phyloP scores from a whole-genome alignment of 2,329 filamentous ascomycete genomes.

The Cladosporium oxysporum region DNA sequence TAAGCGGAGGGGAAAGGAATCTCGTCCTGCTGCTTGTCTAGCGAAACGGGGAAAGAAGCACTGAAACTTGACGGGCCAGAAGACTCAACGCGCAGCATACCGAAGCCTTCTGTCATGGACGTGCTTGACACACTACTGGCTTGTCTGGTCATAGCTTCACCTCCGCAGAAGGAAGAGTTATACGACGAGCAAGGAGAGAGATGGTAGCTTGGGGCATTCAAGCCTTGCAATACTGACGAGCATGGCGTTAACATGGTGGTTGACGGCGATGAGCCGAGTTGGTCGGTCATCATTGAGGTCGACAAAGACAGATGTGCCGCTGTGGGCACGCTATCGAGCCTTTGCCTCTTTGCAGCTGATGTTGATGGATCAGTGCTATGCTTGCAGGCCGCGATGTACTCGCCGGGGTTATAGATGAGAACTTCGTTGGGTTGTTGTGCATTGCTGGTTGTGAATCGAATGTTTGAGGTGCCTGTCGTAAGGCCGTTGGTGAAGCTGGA shows the following conservation, averaged over 20 bases:
- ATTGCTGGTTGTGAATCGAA: neutral
- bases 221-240: neutral
- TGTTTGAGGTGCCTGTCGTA: neutral
- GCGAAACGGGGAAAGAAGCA: constrained; percentile 35
- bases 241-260: neutral
- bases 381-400: constrained; percentile 32
- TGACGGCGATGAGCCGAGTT: constrained; percentile 25
- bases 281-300: constrained; percentile 22
- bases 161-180: neutral
- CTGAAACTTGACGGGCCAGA: neutral
- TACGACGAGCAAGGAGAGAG: constrained; percentile 11
- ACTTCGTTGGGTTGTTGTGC: constrained; percentile 19
- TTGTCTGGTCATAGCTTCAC: constrained; percentile 47
- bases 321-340: constrained; percentile 25
- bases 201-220: constrained; percentile 5
- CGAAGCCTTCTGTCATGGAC: constrained; percentile 43
- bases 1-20: constrained; percentile 31
- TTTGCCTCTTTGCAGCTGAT: constrained; percentile 29
- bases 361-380: constrained; percentile 24
- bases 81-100: constrained; percentile 50
- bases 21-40: constrained; percentile 30
- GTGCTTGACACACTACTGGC: constrained; percentile 46
- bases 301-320: constrained; percentile 25
- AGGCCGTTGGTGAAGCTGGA: neutral
- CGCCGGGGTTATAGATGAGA: constrained; percentile 31